Conservation (phyloP, 202 grass and related monocot species). For the Bolboschoenoplectus hybrid region DNA sequence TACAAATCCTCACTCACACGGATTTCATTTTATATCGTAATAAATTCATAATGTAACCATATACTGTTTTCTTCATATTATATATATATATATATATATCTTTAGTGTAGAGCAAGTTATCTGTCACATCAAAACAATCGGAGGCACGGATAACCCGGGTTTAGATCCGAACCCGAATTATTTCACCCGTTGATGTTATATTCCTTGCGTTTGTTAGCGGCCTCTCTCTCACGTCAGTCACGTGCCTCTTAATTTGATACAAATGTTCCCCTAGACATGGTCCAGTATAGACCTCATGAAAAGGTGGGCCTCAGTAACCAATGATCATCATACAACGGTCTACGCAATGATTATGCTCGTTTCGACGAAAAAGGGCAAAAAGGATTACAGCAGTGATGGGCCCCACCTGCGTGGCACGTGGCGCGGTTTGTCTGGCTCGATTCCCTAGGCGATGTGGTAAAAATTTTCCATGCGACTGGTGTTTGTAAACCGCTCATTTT, state of each 20-base stretch:
- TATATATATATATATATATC: too few species aligned
- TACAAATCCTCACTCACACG: not conserved
- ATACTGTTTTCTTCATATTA: too few species aligned
- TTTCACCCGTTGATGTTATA: not conserved
- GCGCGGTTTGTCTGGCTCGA: not conserved
- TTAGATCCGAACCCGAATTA: not conserved
- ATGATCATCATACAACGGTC: slow-evolving; percentile 8
- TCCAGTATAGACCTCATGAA: not conserved
- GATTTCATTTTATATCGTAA: not conserved
- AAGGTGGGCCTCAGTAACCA: not conserved
- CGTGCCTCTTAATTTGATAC: not conserved
- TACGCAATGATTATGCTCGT: slow-evolving; percentile 33
- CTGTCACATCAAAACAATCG: not conserved
- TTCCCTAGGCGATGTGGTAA: not conserved
- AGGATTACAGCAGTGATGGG: slow-evolving; percentile 11
- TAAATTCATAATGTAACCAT: not conserved
- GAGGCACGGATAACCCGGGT: not conserved
- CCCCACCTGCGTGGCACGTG: slow-evolving; percentile 21
- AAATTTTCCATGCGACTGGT: not conserved
- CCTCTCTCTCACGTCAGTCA: not conserved
- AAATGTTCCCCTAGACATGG: not conserved
- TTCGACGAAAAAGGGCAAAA: slow-evolving; percentile 4
- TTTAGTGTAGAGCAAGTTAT: not conserved
- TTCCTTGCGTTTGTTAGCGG: slow-evolving; percentile 13
- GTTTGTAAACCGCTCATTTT: not conserved